Evolutionary conservation across 306 rosid species (phyloP), one percentile per base, ranked within the genome.

Genomic region (Cucurbita moschata): DNA sequence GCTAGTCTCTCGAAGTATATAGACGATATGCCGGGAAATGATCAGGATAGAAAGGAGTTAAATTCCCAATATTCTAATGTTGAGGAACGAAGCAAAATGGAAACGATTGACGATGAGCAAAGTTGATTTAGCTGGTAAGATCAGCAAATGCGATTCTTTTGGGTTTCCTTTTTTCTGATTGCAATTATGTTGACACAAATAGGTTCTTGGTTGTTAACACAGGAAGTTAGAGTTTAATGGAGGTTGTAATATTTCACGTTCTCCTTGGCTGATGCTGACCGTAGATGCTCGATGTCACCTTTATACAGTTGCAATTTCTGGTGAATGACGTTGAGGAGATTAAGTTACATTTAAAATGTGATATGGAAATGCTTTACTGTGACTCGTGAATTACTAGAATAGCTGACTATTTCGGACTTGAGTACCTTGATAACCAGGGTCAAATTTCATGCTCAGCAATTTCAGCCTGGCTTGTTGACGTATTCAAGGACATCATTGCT

Each of bases 41-140:
- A 75, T 59, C 71, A 70, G 62, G 88, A 81, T 85, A 61, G 66
- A 59, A 42, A 21, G 21, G 74, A 46, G 10, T 56, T 23, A 23
- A 40, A 39, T 14, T 74, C 37, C 53, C 55, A 64, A 59, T 19
- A 57, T 74, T 46, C 23, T 16, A 46, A 47, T 57, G 74, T 77
- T 63, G 82, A 54, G 26, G 81, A 81, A 78, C 67, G 50, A 58
- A 76, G 75, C 56, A 77, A 38, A 42, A 80, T 76, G 53, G 86
- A 86, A 81, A 83, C 38, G 37, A 63, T 83, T 64, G 72, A 58
- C 66, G 47, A 75, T 78, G 75, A 78, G 76, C 78, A 75, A 69
- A 69, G 77, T 73, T 79, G 80, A 74, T 26, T 37, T 52, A 59
- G 60, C 79, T 83, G 93, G 90, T 87, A 88, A 82, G 72, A 66